Conservation (phyloP, 1,139 yeast genomes). For the Yamadazyma aaseri region DNA sequence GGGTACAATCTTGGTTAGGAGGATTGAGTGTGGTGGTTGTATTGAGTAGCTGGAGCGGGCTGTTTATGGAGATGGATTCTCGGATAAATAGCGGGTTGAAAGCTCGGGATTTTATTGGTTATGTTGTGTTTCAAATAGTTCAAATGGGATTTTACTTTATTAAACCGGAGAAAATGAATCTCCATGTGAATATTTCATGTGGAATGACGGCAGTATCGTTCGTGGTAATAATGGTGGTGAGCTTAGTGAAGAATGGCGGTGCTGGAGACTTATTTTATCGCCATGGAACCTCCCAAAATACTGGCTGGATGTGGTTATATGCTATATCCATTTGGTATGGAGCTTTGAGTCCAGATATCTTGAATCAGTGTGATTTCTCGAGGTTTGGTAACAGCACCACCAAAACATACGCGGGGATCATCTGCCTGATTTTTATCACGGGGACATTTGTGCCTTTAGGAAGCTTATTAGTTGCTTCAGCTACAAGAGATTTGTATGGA, state of each 20-base stretch:
- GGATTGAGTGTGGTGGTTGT: constrained; percentile 17
- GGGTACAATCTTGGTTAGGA: constrained; percentile 22
- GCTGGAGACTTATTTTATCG: constrained; percentile 16
- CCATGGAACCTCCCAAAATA: constrained; percentile 8
- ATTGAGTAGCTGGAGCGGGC: constrained; percentile 16
- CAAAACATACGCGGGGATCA: constrained; percentile 17
- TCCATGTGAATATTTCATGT: constrained; percentile 15
- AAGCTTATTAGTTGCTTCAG: constrained; percentile 28
- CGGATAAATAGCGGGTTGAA: constrained; percentile 16
- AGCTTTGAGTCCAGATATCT: constrained; percentile 32
- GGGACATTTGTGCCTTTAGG: constrained; percentile 24
- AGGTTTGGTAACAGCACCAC: constrained; percentile 29
- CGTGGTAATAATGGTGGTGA: constrained; percentile 13
- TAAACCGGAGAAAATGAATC: constrained; percentile 19
- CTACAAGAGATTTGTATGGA: constrained; percentile 22
- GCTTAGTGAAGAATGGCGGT: constrained; percentile 18
- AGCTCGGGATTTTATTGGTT: constrained; percentile 20
- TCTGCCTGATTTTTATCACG: constrained; percentile 16
- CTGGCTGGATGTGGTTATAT: constrained; percentile 23
- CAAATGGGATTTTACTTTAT: constrained; percentile 16
- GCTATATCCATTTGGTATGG: constrained; percentile 23
- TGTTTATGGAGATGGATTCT: constrained; percentile 17
- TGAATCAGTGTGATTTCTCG: constrained; percentile 45
- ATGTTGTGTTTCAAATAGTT: constrained; percentile 19
- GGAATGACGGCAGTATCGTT: constrained; percentile 16